Percentiles rank a stretch among this genome's conserved stretches.
phyloP scores from a whole-genome alignment of 805 yeast genomes.

The Candida vartiovaarae region DNA sequence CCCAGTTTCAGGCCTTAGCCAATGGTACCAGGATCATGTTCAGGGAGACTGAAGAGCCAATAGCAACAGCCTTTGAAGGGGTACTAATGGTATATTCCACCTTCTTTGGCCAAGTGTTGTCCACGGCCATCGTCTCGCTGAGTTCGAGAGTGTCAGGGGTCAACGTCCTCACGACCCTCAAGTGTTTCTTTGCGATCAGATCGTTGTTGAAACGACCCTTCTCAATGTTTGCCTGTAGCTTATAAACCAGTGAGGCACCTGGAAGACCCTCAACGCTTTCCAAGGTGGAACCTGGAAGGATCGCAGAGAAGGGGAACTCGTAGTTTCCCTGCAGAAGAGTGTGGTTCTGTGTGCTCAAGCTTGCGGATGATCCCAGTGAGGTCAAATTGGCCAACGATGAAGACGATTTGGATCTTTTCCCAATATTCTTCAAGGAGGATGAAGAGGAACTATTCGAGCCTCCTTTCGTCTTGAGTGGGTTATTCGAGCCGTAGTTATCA shows the following conservation, averaged over 20 bases:
- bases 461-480: constrained; percentile 8
- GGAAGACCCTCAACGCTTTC: constrained; percentile 90
- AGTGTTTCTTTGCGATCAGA: constrained; percentile 57
- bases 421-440: constrained; percentile 17
- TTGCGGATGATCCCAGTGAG: constrained; percentile 25
- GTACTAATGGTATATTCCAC: constrained; percentile 83
- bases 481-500: constrained; percentile 13
- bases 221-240: constrained; percentile 73
- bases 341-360: constrained; percentile 26
- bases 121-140: constrained; percentile 88
- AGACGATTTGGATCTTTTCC: constrained; percentile 27
- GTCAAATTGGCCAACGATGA: constrained; percentile 29
- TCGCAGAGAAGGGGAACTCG: constrained; percentile 81
- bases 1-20: constrained; percentile 71
- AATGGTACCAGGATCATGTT: constrained; percentile 71
- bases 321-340: constrained; percentile 68
- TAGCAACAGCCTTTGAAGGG: constrained; percentile 84
- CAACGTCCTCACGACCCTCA: constrained; percentile 79
- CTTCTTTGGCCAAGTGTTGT: constrained; percentile 92
- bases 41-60: constrained; percentile 73
- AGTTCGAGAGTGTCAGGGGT: constrained; percentile 83
- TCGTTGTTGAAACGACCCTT: constrained; percentile 70
- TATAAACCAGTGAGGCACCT: constrained; percentile 66
- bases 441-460: constrained; percentile 21
- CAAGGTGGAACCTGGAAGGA: constrained; percentile 76